Evolutionary conservation across 352 stramenopile species (phyloP).

Genomic region (Pythium rishiriense): DNA sequence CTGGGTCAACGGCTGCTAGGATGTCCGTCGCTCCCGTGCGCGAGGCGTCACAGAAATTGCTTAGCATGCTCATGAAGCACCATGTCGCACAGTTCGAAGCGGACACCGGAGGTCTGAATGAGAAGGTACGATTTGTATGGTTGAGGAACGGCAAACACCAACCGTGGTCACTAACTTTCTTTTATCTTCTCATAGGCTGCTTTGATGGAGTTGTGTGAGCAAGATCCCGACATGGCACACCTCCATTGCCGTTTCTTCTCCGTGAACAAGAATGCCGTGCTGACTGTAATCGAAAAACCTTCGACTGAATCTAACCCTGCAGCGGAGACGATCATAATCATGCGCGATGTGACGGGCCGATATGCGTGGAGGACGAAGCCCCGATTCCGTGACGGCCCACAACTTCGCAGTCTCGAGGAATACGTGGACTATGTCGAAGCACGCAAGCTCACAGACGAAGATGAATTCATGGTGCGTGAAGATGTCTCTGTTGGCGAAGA

Average conservation of each 20-base stretch:
- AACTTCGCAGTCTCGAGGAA: constrained; percentile 53
- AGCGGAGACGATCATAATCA: constrained; percentile 68
- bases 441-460: constrained; percentile 22
- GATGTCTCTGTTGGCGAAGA: constrained; percentile 21
- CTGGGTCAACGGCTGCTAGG: constrained; percentile 60
- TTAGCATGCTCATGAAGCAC: constrained; percentile 89
- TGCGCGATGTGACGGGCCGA: constrained; percentile 72
- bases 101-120: constrained; percentile 39
- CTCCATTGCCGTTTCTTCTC: constrained; percentile 79
- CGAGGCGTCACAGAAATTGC: constrained; percentile 73
- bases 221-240: constrained; percentile 41
- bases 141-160: background rate
- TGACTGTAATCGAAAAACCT: constrained; percentile 82
- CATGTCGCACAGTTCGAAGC: constrained; percentile 67
- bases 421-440: constrained; percentile 49
- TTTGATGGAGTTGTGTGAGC: constrained; percentile 54
- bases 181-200: constrained; percentile 36
- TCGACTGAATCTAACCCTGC: constrained; percentile 30
- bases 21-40: constrained; percentile 55
- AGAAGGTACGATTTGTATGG: constrained; percentile 44
- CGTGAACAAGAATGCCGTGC: constrained; percentile 75
- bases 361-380: constrained; percentile 83
- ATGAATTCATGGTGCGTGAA: constrained; percentile 17
- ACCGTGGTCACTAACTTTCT: background rate
- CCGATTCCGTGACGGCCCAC: constrained; percentile 55